These are phyloP conservation scores for Fusarium secorum DNA, from an alignment of 2,329 filamentous ascomycete species.

Conservation along the genomic window DNA sequence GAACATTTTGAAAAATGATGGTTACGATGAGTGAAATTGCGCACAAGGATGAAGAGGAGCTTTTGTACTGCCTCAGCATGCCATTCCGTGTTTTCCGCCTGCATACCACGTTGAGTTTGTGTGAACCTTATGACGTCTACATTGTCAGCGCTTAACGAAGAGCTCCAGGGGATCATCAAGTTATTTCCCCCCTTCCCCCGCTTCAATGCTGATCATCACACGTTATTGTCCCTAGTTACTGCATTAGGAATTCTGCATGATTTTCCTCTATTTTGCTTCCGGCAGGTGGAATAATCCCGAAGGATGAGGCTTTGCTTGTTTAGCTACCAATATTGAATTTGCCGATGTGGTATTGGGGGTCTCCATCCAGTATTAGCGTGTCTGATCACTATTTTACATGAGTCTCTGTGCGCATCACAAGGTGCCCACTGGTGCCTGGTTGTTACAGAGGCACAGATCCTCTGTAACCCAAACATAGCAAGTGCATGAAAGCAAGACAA, in stretches of 20 bases:
- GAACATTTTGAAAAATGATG: neutral
- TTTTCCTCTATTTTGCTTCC: neutral
- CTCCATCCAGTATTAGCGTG: neutral
- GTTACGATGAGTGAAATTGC: neutral
- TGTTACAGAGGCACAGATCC: neutral
- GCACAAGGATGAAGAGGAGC: neutral
- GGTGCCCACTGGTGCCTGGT: neutral
- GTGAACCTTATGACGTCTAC: slow-evolving; percentile 17
- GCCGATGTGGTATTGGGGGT: slow-evolving; percentile 12
- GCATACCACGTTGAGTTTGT: neutral
- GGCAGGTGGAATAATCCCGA: neutral
- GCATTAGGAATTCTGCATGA: neutral
- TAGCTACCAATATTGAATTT: neutral
- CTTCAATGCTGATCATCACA: slow-evolving; percentile 9
- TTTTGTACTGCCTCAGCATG: neutral
- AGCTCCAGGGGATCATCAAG: neutral
- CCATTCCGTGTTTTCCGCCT: neutral
- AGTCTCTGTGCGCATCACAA: neutral
- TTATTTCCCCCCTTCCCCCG: slow-evolving; percentile 2
- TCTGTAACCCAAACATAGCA: neutral
- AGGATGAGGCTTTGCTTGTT: neutral
- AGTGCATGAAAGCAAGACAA: neutral
- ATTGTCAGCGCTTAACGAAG: neutral
- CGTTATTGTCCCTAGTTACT: neutral
- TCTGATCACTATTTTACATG: neutral